A percentile compares a stretch with the other conserved stretches of the same genome.
phyloP scores from a whole-genome alignment of 495 filamentous ascomycete species.

The Tuber magnatum region DNA sequence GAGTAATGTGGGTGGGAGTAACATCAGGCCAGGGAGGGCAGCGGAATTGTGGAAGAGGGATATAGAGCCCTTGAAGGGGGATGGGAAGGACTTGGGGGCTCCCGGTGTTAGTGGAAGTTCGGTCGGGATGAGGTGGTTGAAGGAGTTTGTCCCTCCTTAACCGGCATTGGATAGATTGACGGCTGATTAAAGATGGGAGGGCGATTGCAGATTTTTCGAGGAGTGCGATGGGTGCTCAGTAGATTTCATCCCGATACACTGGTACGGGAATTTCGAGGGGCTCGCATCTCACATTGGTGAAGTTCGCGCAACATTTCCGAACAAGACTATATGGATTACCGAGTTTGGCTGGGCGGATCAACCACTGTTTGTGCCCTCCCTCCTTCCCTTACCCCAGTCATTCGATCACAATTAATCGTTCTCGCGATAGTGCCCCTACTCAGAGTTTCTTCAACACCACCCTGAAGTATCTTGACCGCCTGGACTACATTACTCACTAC shows the following conservation, averaged over 20 bases:
- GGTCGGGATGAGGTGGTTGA: slow-evolving; percentile 56
- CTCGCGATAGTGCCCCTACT: slow-evolving; percentile 37
- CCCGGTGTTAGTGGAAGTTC: slow-evolving; percentile 54
- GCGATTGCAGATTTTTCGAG: slow-evolving; percentile 18
- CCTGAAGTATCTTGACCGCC: slow-evolving; percentile 56
- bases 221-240: slow-evolving; percentile 48
- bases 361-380: slow-evolving; percentile 30
- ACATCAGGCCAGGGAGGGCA: slow-evolving; percentile 51
- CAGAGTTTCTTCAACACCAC: slow-evolving; percentile 60
- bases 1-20: slow-evolving; percentile 51
- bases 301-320: slow-evolving; percentile 45
- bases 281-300: slow-evolving; percentile 63
- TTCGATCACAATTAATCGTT: slow-evolving; percentile 6
- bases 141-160: slow-evolving; percentile 48
- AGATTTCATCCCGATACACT: slow-evolving; percentile 70
- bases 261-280: slow-evolving; percentile 70
- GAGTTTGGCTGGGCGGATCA: slow-evolving; percentile 34
- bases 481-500: slow-evolving; percentile 57
- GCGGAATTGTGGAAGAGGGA: slow-evolving; percentile 60
- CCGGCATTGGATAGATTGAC: not conserved
- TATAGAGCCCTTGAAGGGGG: slow-evolving; percentile 56
- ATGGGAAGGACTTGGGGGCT: slow-evolving; percentile 53
- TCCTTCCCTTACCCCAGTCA: not conserved
- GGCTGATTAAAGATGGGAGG: not conserved
- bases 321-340: slow-evolving; percentile 34